A percentile compares a stretch with the other conserved stretches of the same genome.
phyloP scores from a whole-genome alignment of 2,329 filamentous ascomycete genomes.

The Orbilia quercus region DNA sequence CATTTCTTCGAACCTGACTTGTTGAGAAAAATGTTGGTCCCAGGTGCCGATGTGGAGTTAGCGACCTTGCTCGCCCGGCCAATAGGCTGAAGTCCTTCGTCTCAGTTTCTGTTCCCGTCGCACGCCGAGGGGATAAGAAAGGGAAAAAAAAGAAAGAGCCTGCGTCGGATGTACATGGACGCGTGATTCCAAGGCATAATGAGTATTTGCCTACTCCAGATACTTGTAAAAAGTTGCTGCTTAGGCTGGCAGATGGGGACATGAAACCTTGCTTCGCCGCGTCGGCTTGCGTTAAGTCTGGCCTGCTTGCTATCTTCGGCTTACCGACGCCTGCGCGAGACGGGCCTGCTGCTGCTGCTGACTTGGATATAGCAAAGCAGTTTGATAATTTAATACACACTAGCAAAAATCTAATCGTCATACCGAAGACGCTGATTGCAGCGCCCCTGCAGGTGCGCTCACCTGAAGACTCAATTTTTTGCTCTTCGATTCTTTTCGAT shows the following conservation, averaged over 20 bases:
- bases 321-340: slow-evolving; percentile 33
- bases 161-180: slow-evolving; percentile 53
- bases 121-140: too few relatives aligned
- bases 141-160: too few relatives aligned
- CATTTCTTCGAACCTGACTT: slow-evolving; percentile 4
- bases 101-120: not conserved
- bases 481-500: not conserved
- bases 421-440: slow-evolving; percentile 36
- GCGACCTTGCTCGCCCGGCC: slow-evolving; percentile 21
- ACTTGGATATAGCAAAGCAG: not conserved
- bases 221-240: too few relatives aligned
- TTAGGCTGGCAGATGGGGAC: not conserved
- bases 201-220: slow-evolving; percentile 38
- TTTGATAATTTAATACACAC: not conserved
- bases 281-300: slow-evolving; percentile 53
- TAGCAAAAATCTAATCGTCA: too few relatives aligned
- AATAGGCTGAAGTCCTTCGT: slow-evolving; percentile 47
- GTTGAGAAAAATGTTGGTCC: slow-evolving; percentile 40
- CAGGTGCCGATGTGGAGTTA: slow-evolving; percentile 42
- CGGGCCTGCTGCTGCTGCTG: too few relatives aligned
- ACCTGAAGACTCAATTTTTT: slow-evolving; percentile 23
- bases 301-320: slow-evolving; percentile 47
- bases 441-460: slow-evolving; percentile 56
- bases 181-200: slow-evolving; percentile 54
- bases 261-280: slow-evolving; percentile 57